These are phyloP conservation scores for Daedaleopsis sinensis DNA, from an alignment of 768 basidiomycete genomes.

Conservation along the genomic window DNA sequence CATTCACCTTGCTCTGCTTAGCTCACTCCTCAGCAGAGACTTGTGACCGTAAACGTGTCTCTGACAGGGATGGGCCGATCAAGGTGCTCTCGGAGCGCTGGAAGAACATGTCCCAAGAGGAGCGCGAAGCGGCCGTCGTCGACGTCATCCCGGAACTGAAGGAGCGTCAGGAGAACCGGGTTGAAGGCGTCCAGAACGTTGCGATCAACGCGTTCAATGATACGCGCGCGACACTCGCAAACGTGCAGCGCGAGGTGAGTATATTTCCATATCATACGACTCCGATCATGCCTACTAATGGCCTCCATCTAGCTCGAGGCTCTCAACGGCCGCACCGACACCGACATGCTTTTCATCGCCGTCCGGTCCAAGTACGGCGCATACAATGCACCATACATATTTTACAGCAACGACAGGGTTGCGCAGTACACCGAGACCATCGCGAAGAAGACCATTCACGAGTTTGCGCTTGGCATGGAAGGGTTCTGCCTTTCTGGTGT, in stretches of 20 bases:
- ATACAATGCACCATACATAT: too few species aligned
- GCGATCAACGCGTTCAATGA: constrained; percentile 13
- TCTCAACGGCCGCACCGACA: constrained; percentile 6
- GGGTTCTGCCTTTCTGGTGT: too few species aligned
- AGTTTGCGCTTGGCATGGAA: too few species aligned
- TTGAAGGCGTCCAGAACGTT: constrained; percentile 7
- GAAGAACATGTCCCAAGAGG: not conserved
- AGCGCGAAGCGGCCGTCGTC: not conserved
- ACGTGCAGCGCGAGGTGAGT: constrained; percentile 2
- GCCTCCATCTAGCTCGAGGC: not conserved
- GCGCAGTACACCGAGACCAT: too few species aligned
- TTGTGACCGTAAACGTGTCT: too few species aligned
- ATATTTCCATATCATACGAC: not conserved
- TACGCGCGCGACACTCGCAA: not conserved
- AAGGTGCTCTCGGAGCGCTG: not conserved
- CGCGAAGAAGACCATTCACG: too few species aligned
- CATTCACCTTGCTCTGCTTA: too few species aligned
- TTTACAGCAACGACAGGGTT: too few species aligned
- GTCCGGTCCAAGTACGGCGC: too few species aligned
- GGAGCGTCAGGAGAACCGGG: constrained; percentile 1
- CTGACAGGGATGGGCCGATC: not conserved
- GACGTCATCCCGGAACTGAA: not conserved
- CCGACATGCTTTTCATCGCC: not conserved
- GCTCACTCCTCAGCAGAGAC: too few species aligned
- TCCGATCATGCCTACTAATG: too few species aligned